Conservation (phyloP, 202 grass and related monocot species). For the Thinopyrum obtusiflorum region DNA sequence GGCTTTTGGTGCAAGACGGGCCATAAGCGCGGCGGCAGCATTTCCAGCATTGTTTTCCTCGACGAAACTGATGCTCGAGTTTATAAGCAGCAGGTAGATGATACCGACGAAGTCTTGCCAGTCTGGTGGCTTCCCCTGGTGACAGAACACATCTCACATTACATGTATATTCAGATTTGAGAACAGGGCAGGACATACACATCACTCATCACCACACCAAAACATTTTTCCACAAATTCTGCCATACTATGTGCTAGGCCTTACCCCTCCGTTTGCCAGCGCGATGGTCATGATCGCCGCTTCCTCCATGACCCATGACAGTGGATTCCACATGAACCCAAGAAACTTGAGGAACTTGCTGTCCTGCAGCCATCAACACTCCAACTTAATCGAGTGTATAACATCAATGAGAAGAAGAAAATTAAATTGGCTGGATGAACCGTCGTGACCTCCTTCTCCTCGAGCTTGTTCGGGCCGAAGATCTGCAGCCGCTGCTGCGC, state of each 20-base stretch:
- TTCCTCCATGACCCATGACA: slow-evolving; percentile 85
- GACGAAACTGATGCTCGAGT: slow-evolving; percentile 73
- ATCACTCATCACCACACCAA: neutral
- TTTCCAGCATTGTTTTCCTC: slow-evolving; percentile 80
- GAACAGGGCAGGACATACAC: neutral
- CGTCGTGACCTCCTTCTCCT: slow-evolving; percentile 61
- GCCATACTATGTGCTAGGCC: neutral
- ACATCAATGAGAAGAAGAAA: neutral
- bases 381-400: neutral
- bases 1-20: slow-evolving; percentile 66
- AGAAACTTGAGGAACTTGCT: slow-evolving; percentile 89
- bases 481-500: slow-evolving; percentile 47
- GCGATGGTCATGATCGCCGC: slow-evolving; percentile 70
- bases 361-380: slow-evolving; percentile 45
- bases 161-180: neutral
- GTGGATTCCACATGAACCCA: slow-evolving; percentile 98
- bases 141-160: neutral
- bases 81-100: slow-evolving; percentile 57
- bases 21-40: slow-evolving; percentile 73
- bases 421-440: neutral
- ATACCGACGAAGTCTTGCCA: slow-evolving; percentile 80
- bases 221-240: neutral
- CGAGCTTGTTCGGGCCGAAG: slow-evolving; percentile 78
- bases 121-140: slow-evolving; percentile 75
- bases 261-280: slow-evolving; percentile 64